A percentile compares a stretch with the other conserved stretches of the same genome.
Evolutionary conservation across 2,329 filamentous ascomycete species (phyloP).

Genomic region (Botrytis byssoidea): DNA sequence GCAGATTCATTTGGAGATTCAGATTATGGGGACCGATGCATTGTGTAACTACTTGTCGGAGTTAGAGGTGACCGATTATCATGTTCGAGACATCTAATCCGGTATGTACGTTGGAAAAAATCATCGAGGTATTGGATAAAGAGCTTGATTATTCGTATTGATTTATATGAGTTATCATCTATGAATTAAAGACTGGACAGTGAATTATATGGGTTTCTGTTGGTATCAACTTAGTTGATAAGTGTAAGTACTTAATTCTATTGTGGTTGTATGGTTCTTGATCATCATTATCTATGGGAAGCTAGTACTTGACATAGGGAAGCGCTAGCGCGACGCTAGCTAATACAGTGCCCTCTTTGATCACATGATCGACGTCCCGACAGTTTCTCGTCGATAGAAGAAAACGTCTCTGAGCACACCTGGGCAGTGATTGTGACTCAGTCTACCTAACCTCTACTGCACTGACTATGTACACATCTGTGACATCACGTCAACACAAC

Average conservation of each 20-base stretch:
- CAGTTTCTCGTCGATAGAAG: too few species aligned
- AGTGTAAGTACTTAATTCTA: too few species aligned
- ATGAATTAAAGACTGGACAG: rapidly evolving
- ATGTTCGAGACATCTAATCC: not conserved
- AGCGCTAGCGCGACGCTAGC: too few species aligned
- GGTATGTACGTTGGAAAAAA: not conserved
- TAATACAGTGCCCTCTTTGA: too few species aligned
- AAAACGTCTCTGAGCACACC: too few species aligned
- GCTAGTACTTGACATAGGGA: too few species aligned
- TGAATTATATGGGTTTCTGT: not conserved
- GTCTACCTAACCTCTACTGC: not conserved
- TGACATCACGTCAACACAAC: not conserved
- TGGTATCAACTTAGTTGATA: too few species aligned
- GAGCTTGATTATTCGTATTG: not conserved
- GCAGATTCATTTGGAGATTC: not conserved
- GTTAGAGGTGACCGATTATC: not conserved
- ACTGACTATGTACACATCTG: not conserved
- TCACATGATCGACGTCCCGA: too few species aligned
- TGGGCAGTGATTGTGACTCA: not conserved
- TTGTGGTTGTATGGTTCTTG: too few species aligned
- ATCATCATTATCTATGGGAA: too few species aligned
- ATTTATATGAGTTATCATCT: not conserved
- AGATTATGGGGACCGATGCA: not conserved
- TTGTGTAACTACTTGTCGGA: not conserved
- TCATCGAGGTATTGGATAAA: not conserved